Evolutionary conservation across 768 basidiomycete genomes (phyloP).

Genomic region (Suillus variegatus): DNA sequence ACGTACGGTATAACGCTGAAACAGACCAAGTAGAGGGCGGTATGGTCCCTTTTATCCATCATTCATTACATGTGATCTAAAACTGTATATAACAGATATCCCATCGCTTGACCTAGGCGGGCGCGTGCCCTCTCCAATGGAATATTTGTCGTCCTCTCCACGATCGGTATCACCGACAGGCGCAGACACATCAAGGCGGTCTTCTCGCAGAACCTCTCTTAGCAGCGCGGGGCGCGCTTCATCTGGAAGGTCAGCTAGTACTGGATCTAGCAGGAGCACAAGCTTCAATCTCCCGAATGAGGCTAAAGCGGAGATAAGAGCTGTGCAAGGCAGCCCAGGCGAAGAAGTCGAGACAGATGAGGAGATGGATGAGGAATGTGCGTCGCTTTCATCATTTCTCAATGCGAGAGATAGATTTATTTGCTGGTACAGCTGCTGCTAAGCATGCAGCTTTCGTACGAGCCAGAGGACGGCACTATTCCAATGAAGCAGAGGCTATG

Average conservation of each 20-base stretch:
- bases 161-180: slow-evolving; percentile 57
- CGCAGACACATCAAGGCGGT: slow-evolving; percentile 62
- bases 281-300: slow-evolving; percentile 81
- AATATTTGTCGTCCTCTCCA: slow-evolving; percentile 41
- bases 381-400: slow-evolving; percentile 1
- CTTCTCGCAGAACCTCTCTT: slow-evolving; percentile 74
- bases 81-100: slow-evolving; percentile 57
- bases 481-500: slow-evolving; percentile 92
- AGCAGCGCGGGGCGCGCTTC: slow-evolving; percentile 58
- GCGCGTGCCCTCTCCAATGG: slow-evolving; percentile 33
- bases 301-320: slow-evolving; percentile 58
- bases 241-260: slow-evolving; percentile 62
- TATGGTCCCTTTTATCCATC: slow-evolving; percentile 34
- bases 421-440: slow-evolving; percentile 57
- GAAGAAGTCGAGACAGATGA: slow-evolving; percentile 69
- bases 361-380: slow-evolving; percentile 90
- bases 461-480: slow-evolving; percentile 83
- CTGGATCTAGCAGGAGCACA: slow-evolving; percentile 75
- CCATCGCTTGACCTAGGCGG: slow-evolving; percentile 68
- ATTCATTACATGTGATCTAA: slow-evolving; percentile 4
- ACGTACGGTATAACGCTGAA: slow-evolving; percentile 87
- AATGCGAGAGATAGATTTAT: slow-evolving; percentile 5
- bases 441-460: slow-evolving; percentile 83
- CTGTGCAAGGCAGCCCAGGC: slow-evolving; percentile 40
- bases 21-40: slow-evolving; percentile 86